These are phyloP conservation scores for Scedosporium minutisporum DNA, from an alignment of 2,329 filamentous ascomycete species.

Conservation along the genomic window DNA sequence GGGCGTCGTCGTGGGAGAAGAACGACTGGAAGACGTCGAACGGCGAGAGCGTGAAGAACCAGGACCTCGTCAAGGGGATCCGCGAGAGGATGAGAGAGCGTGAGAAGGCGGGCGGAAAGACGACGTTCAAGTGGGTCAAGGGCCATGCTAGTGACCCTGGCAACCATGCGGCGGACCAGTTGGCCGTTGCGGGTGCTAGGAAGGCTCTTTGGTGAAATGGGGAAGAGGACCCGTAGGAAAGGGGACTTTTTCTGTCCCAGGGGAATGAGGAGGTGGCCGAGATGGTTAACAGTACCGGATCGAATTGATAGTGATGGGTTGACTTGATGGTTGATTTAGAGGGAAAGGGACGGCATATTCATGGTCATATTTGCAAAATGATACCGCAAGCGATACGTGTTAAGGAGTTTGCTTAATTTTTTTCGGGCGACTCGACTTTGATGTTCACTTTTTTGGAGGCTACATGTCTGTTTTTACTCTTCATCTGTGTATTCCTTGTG, in stretches of 20 bases:
- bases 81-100: constrained; percentile 62
- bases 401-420: background rate
- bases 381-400: background rate
- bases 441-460: background rate
- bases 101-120: constrained; percentile 47
- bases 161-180: constrained; percentile 69
- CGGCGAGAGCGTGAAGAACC: constrained; percentile 71
- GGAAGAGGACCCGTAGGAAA: background rate
- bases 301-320: background rate
- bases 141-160: constrained; percentile 66
- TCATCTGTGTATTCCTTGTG: background rate
- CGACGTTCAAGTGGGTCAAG: constrained; percentile 80
- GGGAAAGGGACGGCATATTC: background rate
- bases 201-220: constrained; percentile 11
- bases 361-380: background rate
- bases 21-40: constrained; percentile 69
- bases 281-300: background rate
- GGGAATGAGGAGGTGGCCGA: background rate
- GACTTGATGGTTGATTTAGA: background rate
- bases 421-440: background rate
- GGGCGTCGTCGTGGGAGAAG: constrained; percentile 68
- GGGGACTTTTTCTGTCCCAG: background rate
- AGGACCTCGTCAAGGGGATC: constrained; percentile 69
- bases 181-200: constrained; percentile 50
- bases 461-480: background rate